Base-by-base conservation (phyloP, 1,139 yeast species). In the Candida sanyaensis region DNA sequence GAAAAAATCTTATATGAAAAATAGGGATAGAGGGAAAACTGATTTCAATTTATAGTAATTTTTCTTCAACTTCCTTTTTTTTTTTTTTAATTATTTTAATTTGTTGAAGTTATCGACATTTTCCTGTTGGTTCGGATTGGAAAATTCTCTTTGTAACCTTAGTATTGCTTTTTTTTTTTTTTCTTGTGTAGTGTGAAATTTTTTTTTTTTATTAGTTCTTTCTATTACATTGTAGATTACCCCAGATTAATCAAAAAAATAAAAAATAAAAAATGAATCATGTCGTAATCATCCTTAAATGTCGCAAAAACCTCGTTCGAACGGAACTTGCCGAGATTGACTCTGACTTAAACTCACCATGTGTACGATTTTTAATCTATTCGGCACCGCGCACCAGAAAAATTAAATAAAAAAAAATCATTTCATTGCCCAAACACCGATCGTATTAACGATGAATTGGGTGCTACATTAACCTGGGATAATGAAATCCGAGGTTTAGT, bases 1-100 rank as follows among this genome's bases (percentile, higher is more conserved):
- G 39, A 29, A 23, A 27, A 21, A n/a, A 24, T 26, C 8, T 4
- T 11, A 26, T 7, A 9, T 13, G 17, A 23, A 40, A 30, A n/a
- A 7, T n/a, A 21, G n/a, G 23, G 23, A 8, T 29, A 28, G 27
- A 29, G 37, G 37, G 44, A 12, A 37, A 45, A 45, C 24, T 41
- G 44, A 41, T 28, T 37, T 30, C 26, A 29, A 40, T 44, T 44
- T 44, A 44, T 44, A 44, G 21, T 12, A 13, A 11, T 34, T 34
- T 34, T 34, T n/a, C 8, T 23, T 36, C n/a, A 26, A 26, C 9
- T 26, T 28, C 21, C 21, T n/a, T 21, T 39, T n/a, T n/a, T n/a
- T n/a, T n/a, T n/a, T n/a, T 13, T 23, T 26, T 10, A 3, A 13
- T 17, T 9, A 11, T 23, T 27, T 26, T 9, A 11, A 12, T 8